A percentile compares a stretch with the other conserved stretches of the same genome.
These are phyloP conservation scores for Bipolaris victoriae DNA, from an alignment of 2,329 filamentous ascomycete genomes.

Conservation along the genomic window DNA sequence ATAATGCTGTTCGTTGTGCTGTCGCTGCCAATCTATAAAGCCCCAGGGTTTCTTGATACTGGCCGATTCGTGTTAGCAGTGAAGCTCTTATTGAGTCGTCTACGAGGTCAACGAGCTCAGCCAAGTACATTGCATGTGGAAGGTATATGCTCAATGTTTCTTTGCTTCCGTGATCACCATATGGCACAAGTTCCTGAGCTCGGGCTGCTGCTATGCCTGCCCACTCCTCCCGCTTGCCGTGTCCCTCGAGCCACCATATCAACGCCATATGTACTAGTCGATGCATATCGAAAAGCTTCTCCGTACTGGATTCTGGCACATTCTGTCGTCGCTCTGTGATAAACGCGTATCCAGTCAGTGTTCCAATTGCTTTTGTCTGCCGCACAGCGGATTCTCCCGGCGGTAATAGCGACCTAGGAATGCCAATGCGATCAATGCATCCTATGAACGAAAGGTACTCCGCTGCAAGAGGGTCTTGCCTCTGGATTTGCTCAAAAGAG, in stretches of 20 bases:
- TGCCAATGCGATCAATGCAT: slow-evolving; percentile 41
- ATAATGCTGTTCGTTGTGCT: not conserved
- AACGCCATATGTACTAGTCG: slow-evolving; percentile 46
- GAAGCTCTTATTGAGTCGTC: slow-evolving; percentile 5
- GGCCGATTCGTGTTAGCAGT: slow-evolving; percentile 20
- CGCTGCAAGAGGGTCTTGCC: slow-evolving; percentile 39
- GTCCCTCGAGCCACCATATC: slow-evolving; percentile 39
- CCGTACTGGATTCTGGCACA: slow-evolving; percentile 5
- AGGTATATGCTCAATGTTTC: slow-evolving; percentile 39
- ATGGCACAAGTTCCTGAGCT: slow-evolving; percentile 32
- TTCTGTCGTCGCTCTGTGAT: slow-evolving; percentile 25
- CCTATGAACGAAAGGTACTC: slow-evolving; percentile 48
- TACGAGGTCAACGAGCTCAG: slow-evolving; percentile 4
- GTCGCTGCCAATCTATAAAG: not conserved
- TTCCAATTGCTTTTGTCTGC: slow-evolving; percentile 41
- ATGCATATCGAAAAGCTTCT: slow-evolving; percentile 38
- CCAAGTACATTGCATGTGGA: slow-evolving; percentile 35
- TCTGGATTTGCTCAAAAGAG: slow-evolving; percentile 47
- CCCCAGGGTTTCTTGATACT: slow-evolving; percentile 15
- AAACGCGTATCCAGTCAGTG: slow-evolving; percentile 44
- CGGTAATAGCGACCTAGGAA: slow-evolving; percentile 46
- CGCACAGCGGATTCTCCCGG: slow-evolving; percentile 24
- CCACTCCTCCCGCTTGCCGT: slow-evolving; percentile 23
- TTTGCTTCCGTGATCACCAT: slow-evolving; percentile 23
- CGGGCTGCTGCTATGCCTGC: slow-evolving; percentile 20